Evolutionary conservation across 2,329 filamentous ascomycete species (phyloP), one percentile per base, ranked within the genome.

Genomic region (Neopestalotiopsis sp.): DNA sequence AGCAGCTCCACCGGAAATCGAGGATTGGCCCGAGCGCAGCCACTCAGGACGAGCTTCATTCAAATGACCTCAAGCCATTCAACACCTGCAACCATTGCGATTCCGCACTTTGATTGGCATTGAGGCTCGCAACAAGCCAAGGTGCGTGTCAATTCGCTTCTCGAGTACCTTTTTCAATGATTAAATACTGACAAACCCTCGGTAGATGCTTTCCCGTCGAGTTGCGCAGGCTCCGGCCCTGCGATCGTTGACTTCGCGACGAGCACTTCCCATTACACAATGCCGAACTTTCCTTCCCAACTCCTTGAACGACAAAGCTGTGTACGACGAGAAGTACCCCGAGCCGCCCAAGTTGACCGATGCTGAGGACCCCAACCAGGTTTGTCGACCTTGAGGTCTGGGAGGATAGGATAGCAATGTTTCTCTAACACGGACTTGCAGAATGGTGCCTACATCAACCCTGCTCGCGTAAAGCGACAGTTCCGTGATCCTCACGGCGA

Each of bases 401-500:
- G 24, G n/a, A 10, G 32, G 12, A 13, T 28, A 28, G 24, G 30
- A 62, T 42, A 34, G n/a, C 34, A 34, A 38, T 62, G 34, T 62
- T 12, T 62, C 59, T 62, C 59, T 42, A 40, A 62, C 59, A n/a
- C 14, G 6, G 30, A 40, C 32, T n/a, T 34, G 4, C n/a, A 95
- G 92, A 97, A 95, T 81, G 94, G 93, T 78, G 92, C 92, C 81
- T 96, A 94, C 81, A 88, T 93, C 78, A 94, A 95, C 83, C 92
- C 93, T 69, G 89, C 90, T 14, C 83, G 87, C 67, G 85, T 95
- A 82, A 98, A 97, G 87, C 92, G 95, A 75, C 91, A 94, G 81
- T 93, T 94, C 84, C 94, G 96, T 80, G 96, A 98, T 81, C 96
- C 97, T 45, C 89, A 98, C 80, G 95, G 83, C 78, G 91, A 94